A percentile compares a stretch with the other conserved stretches of the same genome.
Conservation (phyloP, 2,329 filamentous ascomycete genomes). For the Monosporascus cannonballus region DNA sequence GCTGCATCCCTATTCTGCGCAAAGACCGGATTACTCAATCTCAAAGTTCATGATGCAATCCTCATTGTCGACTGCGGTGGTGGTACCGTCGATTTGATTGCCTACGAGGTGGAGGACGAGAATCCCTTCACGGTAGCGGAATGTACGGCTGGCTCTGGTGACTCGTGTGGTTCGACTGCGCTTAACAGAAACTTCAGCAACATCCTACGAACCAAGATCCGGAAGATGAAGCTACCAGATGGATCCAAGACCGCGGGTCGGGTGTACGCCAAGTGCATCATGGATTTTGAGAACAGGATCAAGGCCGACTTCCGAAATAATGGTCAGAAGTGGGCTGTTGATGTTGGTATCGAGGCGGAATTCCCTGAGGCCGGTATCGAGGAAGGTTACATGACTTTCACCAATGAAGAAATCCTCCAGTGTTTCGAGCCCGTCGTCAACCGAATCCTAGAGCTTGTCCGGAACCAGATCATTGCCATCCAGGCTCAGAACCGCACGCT, state of each 20-base stretch:
- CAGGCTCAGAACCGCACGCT: constrained; percentile 91
- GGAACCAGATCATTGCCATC: constrained; percentile 98
- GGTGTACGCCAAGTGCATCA: constrained; percentile 98
- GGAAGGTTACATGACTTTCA: constrained; percentile 99
- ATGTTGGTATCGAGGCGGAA: constrained; percentile 96
- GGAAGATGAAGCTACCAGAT: constrained; percentile 98
- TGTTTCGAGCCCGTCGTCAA: constrained; percentile 99
- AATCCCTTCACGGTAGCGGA: constrained; percentile 95
- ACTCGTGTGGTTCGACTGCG: constrained; percentile 96
- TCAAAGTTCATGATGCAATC: constrained; percentile 98
- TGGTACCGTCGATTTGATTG: constrained; percentile 97
- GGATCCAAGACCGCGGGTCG: constrained; percentile 96
- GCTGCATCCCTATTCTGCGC: constrained; percentile 96
- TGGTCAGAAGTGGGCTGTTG: constrained; percentile 97
- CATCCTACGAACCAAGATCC: constrained; percentile 92
- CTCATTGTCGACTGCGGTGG: constrained; percentile 97
- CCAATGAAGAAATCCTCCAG: constrained; percentile 97
- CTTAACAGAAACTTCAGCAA: constrained; percentile 98
- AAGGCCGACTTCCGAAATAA: constrained; percentile 99
- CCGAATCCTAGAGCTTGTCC: constrained; percentile 88
- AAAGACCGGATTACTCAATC: constrained; percentile 89
- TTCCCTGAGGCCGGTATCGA: constrained; percentile 97
- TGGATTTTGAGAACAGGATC: constrained; percentile 99
- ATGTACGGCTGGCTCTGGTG: constrained; percentile 93
- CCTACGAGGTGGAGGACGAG: constrained; percentile 97